These are phyloP conservation scores for Dimocarpus longan DNA, from an alignment of 345 rosid species.

Conservation along the genomic window DNA sequence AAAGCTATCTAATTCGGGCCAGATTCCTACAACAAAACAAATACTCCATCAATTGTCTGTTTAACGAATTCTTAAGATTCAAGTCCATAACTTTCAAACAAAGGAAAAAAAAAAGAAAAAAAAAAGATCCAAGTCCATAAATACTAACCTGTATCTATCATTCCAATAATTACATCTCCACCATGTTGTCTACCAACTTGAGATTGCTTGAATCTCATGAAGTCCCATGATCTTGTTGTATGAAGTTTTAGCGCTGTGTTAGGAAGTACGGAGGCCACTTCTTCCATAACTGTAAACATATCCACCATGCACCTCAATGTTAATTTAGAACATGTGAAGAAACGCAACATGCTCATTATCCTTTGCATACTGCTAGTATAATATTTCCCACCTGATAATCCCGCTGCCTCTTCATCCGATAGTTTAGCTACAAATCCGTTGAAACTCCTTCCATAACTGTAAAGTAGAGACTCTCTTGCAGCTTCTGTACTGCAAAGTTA, in stretches of 20 bases:
- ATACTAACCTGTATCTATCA: background rate
- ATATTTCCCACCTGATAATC: constrained; percentile 1
- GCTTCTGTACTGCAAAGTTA: background rate
- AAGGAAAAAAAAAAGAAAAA: no score
- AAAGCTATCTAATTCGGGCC: background rate
- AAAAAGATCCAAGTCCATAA: background rate
- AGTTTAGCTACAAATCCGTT: constrained; percentile 24
- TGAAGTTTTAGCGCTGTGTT: background rate
- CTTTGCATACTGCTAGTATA: background rate
- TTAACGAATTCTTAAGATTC: background rate
- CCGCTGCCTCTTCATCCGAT: constrained; percentile 8
- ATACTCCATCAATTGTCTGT: background rate
- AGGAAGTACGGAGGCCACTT: background rate
- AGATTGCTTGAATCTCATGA: background rate
- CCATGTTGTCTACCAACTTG: background rate
- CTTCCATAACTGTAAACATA: background rate
- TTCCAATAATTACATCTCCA: background rate
- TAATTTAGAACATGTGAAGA: no score
- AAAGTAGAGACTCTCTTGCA: constrained; percentile 10
- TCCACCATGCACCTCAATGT: background rate
- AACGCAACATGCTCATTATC: background rate
- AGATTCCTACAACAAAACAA: background rate
- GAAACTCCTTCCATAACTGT: constrained; percentile 21
- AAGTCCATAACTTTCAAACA: no score
- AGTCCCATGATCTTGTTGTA: background rate